Evolutionary conservation across 768 basidiomycete species (phyloP).

Genomic region (Kwoniella dejecticola): DNA sequence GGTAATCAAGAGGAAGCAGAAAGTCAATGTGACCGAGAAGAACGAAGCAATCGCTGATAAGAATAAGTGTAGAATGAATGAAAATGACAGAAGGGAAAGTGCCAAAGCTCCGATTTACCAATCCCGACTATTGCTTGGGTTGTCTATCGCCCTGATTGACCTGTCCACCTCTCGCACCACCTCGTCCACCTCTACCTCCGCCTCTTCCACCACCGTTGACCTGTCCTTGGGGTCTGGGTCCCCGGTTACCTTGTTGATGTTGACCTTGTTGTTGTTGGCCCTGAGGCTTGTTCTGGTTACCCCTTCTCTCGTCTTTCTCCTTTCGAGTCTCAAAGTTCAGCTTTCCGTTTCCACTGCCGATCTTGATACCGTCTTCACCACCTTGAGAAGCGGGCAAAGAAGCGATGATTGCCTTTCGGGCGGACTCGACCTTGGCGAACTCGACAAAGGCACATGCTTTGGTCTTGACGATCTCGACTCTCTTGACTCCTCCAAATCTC

Average conservation of each 20-base stretch:
- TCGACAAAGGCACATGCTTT: slow-evolving; percentile 61
- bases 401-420: slow-evolving; percentile 79
- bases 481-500: slow-evolving; percentile 47
- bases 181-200: slow-evolving; percentile 14
- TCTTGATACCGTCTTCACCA: slow-evolving; percentile 83
- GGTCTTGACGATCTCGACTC: slow-evolving; percentile 26
- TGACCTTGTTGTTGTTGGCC: slow-evolving; percentile 16
- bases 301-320: slow-evolving; percentile 75
- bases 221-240: slow-evolving; percentile 14
- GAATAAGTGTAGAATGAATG: no score
- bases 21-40: no score
- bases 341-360: slow-evolving; percentile 66
- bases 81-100: no score
- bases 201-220: slow-evolving; percentile 4
- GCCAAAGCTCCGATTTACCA: no score
- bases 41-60: no score
- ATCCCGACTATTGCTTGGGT: slow-evolving; percentile 1
- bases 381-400: slow-evolving; percentile 69
- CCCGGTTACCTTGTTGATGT: slow-evolving; percentile 18
- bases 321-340: slow-evolving; percentile 86
- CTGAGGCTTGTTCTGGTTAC: slow-evolving; percentile 12
- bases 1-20: no score
- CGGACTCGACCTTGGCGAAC: slow-evolving; percentile 73
- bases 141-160: slow-evolving; percentile 6
- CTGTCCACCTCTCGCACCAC: slow-evolving; percentile 9